phyloP scores from a whole-genome alignment of 2,329 filamentous ascomycete species.

The Talaromyces sp. region DNA sequence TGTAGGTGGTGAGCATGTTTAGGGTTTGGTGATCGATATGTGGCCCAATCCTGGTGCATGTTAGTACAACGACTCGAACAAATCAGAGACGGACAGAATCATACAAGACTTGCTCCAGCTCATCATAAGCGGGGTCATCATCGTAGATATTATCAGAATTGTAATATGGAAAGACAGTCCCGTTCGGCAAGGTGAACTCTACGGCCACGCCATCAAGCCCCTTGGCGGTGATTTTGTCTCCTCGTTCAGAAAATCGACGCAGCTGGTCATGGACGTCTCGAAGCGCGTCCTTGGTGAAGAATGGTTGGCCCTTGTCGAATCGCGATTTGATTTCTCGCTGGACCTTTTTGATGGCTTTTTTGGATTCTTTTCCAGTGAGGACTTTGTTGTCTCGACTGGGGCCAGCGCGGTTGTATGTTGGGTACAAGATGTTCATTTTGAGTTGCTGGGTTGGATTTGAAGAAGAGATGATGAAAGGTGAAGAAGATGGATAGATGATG shows the following conservation, averaged over 20 bases:
- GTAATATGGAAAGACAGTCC: not conserved
- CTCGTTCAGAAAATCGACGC: not conserved
- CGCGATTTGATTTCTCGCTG: not conserved
- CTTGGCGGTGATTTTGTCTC: not conserved
- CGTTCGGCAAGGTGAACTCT: not conserved
- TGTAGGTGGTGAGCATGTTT: not conserved
- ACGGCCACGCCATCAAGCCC: not conserved
- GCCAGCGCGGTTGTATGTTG: not conserved
- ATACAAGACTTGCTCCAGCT: slow-evolving; percentile 1
- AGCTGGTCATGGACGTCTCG: not conserved
- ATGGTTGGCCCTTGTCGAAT: not conserved
- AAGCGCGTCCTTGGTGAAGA: not conserved
- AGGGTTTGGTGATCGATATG: not conserved
- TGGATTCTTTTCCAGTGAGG: not conserved
- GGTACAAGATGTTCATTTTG: not conserved
- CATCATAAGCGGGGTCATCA: not conserved
- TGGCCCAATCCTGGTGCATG: not conserved
- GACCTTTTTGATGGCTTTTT: not conserved
- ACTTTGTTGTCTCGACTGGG: not conserved
- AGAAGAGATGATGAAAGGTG: not conserved
- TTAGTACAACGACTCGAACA: not conserved
- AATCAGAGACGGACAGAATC: not conserved
- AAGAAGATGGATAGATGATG: not conserved
- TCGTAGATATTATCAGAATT: not conserved
- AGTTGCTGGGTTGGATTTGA: no score